Base-by-base conservation (phyloP, 768 basidiomycete genomes). In the Gloeopeniophorella convolvens region DNA sequence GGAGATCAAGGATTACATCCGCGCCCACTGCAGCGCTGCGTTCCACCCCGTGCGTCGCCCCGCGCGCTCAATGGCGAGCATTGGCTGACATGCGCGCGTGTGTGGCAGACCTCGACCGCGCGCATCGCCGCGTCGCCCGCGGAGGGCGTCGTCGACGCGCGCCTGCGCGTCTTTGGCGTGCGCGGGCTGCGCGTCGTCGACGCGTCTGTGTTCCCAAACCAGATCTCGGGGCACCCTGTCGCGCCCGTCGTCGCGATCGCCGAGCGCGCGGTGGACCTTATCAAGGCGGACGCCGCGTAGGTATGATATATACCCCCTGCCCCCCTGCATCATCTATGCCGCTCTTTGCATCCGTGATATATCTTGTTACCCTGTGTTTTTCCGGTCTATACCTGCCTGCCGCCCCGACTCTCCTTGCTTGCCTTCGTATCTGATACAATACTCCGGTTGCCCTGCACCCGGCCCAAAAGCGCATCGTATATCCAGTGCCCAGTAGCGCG, bases 81-180 rank as follows among this genome's bases (percentile, higher is more conserved):
- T n/a, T n/a, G n/a, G 18, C 35, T 43, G 27, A 42, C n/a, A 15
- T 32, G 13, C 6, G 8, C 12, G 9, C 20, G 5, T 16, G 24
- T 36, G 15, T 37, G 3, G 7, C 40, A 53, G 50, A 53, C 45
- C 35, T 54, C 55, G 26, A 56, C 55, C 4, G 52, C 52, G 15
- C 51, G 51, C 15, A 44, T 56, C 4, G 42, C 53, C 12, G 30
- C 52, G 15, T 48, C 45, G 5, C 23, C 51, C 4, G 35, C 48
- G 26, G 47, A 35, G 8, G 74, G 75, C 27, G 72, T 74, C 12
- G 72, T 76, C 50, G 71, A 71, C 52, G 63, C 68, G 32, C 59
- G 64, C 30, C 53, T 71, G 16, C 55, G 63, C 8, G 74, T 75
- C 0, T 69, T 75, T 55, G 73, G 74, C n/a, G 63, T 70, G n/a